Percentiles rank a stretch among this genome's conserved stretches.
Conservation (phyloP, 495 filamentous ascomycete genomes). For the Podospora sp. region DNA sequence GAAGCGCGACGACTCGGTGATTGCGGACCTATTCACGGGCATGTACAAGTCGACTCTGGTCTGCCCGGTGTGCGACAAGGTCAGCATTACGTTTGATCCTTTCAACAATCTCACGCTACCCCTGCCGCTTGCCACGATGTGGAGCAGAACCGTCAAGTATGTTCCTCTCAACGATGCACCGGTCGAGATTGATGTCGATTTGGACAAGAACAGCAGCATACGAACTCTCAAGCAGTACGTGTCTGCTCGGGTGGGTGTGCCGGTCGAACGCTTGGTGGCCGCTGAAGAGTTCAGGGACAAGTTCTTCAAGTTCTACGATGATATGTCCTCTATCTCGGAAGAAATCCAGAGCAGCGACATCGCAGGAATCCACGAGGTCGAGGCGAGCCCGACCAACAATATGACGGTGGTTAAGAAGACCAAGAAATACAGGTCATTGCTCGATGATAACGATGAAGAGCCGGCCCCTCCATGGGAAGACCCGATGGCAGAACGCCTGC, state of each 20-base stretch:
- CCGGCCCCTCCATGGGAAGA: slow-evolving; percentile 61
- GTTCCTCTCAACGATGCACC: slow-evolving; percentile 68
- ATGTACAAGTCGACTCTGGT: slow-evolving; percentile 97
- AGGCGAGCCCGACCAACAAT: slow-evolving; percentile 80
- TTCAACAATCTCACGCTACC: slow-evolving; percentile 94
- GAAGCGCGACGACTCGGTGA: slow-evolving; percentile 89
- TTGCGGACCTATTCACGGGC: slow-evolving; percentile 91
- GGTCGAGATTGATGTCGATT: slow-evolving; percentile 75
- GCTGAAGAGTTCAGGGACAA: slow-evolving; percentile 77
- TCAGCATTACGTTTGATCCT: slow-evolving; percentile 98
- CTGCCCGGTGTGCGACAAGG: slow-evolving; percentile 87
- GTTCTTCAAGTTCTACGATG: slow-evolving; percentile 82
- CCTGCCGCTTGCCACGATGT: slow-evolving; percentile 79
- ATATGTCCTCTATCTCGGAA: slow-evolving; percentile 66
- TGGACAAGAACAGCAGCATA: slow-evolving; percentile 80
- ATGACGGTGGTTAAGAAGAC: slow-evolving; percentile 51
- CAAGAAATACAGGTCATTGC: slow-evolving; percentile 49
- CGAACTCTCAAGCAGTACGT: slow-evolving; percentile 75
- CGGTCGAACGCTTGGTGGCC: slow-evolving; percentile 64
- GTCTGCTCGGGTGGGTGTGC: slow-evolving; percentile 64
- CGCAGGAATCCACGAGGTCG: slow-evolving; percentile 78
- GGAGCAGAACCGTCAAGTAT: slow-evolving; percentile 71
- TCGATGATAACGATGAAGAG: slow-evolving; percentile 58
- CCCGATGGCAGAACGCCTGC: slow-evolving; percentile 66
- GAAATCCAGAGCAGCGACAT: slow-evolving; percentile 66